Conservation (phyloP, 768 basidiomycete genomes). For the Collybia sp. region DNA sequence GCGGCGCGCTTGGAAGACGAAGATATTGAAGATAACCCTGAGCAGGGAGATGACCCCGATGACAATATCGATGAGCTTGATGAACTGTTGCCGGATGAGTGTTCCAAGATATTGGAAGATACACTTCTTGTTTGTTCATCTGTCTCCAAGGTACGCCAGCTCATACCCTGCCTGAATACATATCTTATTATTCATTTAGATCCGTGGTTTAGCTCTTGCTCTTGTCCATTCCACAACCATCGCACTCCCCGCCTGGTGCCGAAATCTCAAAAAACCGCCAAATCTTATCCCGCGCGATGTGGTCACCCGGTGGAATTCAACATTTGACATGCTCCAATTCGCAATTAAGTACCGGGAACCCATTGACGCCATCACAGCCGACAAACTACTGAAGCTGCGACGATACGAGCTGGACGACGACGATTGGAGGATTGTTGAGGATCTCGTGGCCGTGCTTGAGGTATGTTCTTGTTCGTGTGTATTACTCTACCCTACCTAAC, state of each 20-base stretch:
- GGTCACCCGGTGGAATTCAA: conserved; percentile 29
- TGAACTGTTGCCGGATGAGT: too few relatives aligned
- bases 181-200: conserved; percentile 9
- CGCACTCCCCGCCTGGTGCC: conserved; percentile 21
- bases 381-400: conserved; percentile 2
- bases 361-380: conserved; percentile 10
- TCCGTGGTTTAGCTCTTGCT: conserved; percentile 15
- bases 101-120: too few relatives aligned
- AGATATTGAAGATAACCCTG: too few relatives aligned
- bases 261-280: conserved; percentile 2
- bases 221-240: conserved; percentile 22
- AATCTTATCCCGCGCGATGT: conserved; percentile 27
- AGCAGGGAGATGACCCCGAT: too few relatives aligned
- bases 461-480: too few relatives aligned
- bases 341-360: conserved; percentile 19
- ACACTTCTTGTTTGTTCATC: too few relatives aligned
- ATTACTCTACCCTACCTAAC: neutral
- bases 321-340: conserved; percentile 26
- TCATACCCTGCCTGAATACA: too few relatives aligned
- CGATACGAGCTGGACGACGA: conserved; percentile 6
- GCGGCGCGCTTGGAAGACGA: too few relatives aligned
- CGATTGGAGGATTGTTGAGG: conserved; percentile 20
- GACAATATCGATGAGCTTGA: too few relatives aligned
- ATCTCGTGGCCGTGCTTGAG: conserved; percentile 18
- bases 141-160: too few relatives aligned